These are phyloP conservation scores for Pseudonitzschia multiseries DNA, from an alignment of 108 stramenopile species.

Conservation along the genomic window DNA sequence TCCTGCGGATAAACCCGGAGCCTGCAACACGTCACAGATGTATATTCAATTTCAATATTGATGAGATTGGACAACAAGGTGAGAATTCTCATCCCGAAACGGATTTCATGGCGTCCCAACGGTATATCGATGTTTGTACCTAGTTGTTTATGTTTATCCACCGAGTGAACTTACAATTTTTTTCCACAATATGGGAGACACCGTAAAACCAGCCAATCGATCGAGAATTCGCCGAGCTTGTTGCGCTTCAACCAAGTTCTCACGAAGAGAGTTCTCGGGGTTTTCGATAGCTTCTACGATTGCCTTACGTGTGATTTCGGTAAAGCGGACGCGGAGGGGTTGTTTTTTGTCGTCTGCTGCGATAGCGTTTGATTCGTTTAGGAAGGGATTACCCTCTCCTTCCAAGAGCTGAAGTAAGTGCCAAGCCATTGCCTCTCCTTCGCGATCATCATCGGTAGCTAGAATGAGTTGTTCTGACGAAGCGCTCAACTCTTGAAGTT, in stretches of 20 bases:
- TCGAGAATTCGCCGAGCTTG: constrained; percentile 78
- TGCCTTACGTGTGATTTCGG: constrained; percentile 72
- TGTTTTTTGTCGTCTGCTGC: constrained; percentile 15
- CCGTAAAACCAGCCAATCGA: constrained; percentile 67
- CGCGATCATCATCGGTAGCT: constrained; percentile 88
- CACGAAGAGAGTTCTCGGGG: constrained; percentile 36
- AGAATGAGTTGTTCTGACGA: constrained; percentile 50
- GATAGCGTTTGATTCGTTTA: background rate
- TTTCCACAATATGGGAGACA: constrained; percentile 75
- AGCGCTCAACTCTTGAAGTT: constrained; percentile 26
- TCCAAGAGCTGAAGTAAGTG: constrained; percentile 61
- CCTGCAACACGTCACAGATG: background rate
- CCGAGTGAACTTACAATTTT: constrained; percentile 44
- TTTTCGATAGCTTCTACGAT: constrained; percentile 41
- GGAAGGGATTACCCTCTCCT: background rate
- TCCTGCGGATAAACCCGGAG: constrained; percentile 82
- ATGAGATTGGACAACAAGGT: background rate
- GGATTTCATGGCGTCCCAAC: background rate
- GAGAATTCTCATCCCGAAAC: background rate
- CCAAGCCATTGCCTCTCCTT: constrained; percentile 91
- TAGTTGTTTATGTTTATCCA: too few species aligned
- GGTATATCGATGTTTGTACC: too few species aligned
- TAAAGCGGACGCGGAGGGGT: constrained; percentile 64
- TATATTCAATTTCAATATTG: background rate
- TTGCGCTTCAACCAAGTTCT: constrained; percentile 67